phyloP scores from a whole-genome alignment of 768 basidiomycete species.

The Fomitopsis pulvina region DNA sequence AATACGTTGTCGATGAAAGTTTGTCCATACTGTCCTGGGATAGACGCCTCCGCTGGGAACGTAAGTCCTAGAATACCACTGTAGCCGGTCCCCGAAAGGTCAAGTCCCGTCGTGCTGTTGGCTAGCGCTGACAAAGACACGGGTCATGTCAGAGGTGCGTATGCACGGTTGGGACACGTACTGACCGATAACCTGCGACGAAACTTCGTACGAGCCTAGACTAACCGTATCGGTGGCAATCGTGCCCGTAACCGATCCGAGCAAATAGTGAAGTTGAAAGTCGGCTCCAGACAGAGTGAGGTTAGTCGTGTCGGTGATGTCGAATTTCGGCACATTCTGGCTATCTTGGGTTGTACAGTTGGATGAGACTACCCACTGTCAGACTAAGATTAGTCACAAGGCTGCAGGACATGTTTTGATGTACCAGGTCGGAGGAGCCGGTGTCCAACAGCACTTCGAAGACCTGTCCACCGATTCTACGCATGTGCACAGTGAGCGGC shows the following conservation, averaged over 20 bases:
- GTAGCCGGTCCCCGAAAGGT: slow-evolving; percentile 38
- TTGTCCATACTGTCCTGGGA: slow-evolving; percentile 34
- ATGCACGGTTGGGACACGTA: neutral
- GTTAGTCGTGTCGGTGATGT: slow-evolving; percentile 21
- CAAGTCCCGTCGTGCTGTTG: slow-evolving; percentile 35
- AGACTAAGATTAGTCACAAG: neutral
- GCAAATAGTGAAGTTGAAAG: slow-evolving; percentile 46
- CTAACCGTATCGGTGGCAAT: slow-evolving; percentile 40
- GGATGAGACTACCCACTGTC: slow-evolving; percentile 45
- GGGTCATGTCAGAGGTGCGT: neutral
- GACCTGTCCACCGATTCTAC: slow-evolving; percentile 36
- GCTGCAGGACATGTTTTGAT: slow-evolving; percentile 4
- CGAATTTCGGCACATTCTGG: slow-evolving; percentile 35
- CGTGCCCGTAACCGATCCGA: slow-evolving; percentile 41
- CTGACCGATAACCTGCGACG: slow-evolving; percentile 42
- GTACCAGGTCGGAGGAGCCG: slow-evolving; percentile 51
- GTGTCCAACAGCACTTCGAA: slow-evolving; percentile 47
- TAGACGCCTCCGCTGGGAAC: slow-evolving; percentile 43
- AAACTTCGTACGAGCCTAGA: slow-evolving; percentile 38
- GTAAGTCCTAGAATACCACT: slow-evolving; percentile 53
- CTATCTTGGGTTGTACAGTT: slow-evolving; percentile 42
- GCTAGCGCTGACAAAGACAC: slow-evolving; percentile 33
- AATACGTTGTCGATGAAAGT: slow-evolving; percentile 45
- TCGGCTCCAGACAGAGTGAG: slow-evolving; percentile 24
- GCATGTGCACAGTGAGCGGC: slow-evolving; percentile 7